phyloP scores from a whole-genome alignment of 2,329 filamentous ascomycete genomes.

The Tolypocladium sp. region DNA sequence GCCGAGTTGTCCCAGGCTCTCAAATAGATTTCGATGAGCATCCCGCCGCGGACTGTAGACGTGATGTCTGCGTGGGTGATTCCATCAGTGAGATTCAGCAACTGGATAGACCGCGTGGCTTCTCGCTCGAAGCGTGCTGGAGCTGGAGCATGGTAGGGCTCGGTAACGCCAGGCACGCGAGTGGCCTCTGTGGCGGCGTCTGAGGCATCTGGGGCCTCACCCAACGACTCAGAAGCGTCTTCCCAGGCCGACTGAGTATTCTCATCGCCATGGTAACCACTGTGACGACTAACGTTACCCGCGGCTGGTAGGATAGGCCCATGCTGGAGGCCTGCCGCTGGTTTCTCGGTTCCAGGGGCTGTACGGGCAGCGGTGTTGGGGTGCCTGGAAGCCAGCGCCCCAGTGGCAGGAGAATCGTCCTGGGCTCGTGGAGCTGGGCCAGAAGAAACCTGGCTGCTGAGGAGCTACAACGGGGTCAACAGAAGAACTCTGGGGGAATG shows the following conservation, averaged over 20 bases:
- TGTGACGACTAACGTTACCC: no score
- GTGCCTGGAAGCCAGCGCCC: no score
- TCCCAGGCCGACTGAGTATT: no score
- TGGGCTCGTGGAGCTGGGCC: no score
- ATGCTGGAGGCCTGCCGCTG: no score
- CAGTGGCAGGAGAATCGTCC: no score
- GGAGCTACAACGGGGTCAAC: background rate
- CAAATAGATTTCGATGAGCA: constrained; percentile 59
- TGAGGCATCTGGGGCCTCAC: no score
- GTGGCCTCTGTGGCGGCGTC: background rate
- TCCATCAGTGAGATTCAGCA: constrained; percentile 52
- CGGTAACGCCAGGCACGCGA: background rate
- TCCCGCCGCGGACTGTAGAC: constrained; percentile 57
- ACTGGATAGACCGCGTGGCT: constrained; percentile 47
- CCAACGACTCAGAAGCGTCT: no score
- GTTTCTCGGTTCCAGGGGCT: no score
- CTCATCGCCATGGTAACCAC: no score
- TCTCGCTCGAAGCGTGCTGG: constrained; percentile 17
- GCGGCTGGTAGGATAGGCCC: no score
- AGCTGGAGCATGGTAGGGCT: background rate
- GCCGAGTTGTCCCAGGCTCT: constrained; percentile 49
- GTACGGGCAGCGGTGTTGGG: no score
- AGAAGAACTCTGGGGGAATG: background rate
- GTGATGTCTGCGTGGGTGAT: constrained; percentile 59
- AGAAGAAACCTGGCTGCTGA: background rate